Conservation (phyloP, 352 stramenopile species). For the Pythium rishiriense region DNA sequence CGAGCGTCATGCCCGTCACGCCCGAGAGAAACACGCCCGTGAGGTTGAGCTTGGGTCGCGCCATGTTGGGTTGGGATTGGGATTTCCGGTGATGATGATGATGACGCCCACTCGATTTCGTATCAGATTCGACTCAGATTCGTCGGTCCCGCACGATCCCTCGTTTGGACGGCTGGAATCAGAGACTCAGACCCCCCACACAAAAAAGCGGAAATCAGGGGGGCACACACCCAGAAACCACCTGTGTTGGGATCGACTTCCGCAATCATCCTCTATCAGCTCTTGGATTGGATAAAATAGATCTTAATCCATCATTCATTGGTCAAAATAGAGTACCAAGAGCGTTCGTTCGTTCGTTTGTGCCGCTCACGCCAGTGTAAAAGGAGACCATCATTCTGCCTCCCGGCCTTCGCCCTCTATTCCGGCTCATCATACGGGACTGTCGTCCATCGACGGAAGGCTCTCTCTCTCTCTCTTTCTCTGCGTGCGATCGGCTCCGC, state of each 20-base stretch:
- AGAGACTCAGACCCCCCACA: not conserved
- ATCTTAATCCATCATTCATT: not conserved
- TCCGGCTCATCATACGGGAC: constrained; percentile 16
- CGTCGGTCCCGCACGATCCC: constrained; percentile 20
- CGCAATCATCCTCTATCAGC: not conserved
- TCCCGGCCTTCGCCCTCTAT: not conserved
- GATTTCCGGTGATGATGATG: not conserved
- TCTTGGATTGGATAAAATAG: constrained; percentile 7
- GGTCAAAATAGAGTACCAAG: constrained; percentile 13
- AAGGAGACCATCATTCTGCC: constrained; percentile 24
- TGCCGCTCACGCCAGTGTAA: constrained; percentile 14
- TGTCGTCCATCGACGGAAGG: constrained; percentile 28
- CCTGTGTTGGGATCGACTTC: not conserved
- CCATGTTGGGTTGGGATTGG: not conserved
- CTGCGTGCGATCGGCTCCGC: too few species aligned
- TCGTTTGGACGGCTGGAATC: constrained; percentile 1
- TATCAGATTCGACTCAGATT: constrained; percentile 6
- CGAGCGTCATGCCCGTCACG: constrained; percentile 79
- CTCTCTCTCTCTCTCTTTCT: too few species aligned
- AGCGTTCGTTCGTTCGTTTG: constrained; percentile 25
- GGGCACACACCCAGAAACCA: not conserved
- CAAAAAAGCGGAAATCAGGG: not conserved
- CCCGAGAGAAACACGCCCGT: constrained; percentile 65
- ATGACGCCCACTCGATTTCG: not conserved
- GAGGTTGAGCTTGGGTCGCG: constrained; percentile 41